Conservation (phyloP, 1,139 yeast species). For the Lodderomyces theae region DNA sequence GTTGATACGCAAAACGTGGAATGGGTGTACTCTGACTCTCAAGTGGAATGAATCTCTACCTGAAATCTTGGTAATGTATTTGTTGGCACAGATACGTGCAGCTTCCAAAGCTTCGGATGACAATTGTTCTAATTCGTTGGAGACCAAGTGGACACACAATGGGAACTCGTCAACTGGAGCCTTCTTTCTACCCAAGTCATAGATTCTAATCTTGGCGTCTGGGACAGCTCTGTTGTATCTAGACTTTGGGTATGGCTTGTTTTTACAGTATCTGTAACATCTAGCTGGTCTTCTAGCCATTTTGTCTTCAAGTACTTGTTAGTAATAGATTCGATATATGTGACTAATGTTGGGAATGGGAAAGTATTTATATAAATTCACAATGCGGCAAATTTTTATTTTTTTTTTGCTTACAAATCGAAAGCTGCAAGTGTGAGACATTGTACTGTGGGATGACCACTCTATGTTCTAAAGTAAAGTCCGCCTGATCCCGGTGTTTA, state of each 20-base stretch:
- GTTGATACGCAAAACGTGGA: constrained; percentile 99
- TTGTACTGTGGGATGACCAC: neutral
- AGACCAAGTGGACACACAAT: constrained; percentile 97
- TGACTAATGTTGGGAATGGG: neutral
- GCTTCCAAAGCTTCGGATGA: constrained; percentile 99
- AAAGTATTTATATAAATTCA: constrained; percentile 2
- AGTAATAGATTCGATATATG: constrained; percentile 22
- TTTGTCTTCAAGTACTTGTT: constrained; percentile 45
- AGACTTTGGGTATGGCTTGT: constrained; percentile 99
- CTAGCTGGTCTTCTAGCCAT: constrained; percentile 99
- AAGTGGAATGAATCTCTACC: constrained; percentile 99
- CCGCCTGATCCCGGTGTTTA: neutral
- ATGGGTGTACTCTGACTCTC: constrained; percentile 99
- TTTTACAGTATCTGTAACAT: constrained; percentile 99
- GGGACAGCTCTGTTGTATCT: constrained; percentile 99
- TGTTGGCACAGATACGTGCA: constrained; percentile 99
- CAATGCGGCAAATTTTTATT: constrained; percentile 1
- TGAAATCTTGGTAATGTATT: constrained; percentile 94
- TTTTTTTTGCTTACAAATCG: constrained; percentile 7
- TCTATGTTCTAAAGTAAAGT: neutral
- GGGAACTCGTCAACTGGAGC: constrained; percentile 99
- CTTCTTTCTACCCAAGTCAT: constrained; percentile 99
- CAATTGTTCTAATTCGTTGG: constrained; percentile 98
- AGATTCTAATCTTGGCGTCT: constrained; percentile 98
- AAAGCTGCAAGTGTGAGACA: neutral